A percentile compares a stretch with the other conserved stretches of the same genome.
Conservation (phyloP, 2,329 filamentous ascomycete genomes). For the Fusarium stilboides region DNA sequence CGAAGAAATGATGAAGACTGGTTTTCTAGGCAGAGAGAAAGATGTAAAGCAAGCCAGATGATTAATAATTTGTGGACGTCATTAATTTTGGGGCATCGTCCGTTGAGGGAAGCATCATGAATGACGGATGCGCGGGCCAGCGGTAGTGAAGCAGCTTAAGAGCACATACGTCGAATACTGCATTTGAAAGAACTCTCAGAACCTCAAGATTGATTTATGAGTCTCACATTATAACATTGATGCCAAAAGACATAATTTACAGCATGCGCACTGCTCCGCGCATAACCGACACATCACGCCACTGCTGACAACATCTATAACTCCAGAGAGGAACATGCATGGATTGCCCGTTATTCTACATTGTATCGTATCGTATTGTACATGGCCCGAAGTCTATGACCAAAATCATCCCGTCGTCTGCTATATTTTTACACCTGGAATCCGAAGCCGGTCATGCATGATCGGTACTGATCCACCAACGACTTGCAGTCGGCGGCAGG, state of each 20-base stretch:
- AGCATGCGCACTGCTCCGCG: neutral
- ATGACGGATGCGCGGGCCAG: neutral
- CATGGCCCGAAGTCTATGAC: conserved; percentile 35
- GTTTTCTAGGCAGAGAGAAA: conserved; percentile 48
- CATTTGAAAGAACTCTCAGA: neutral
- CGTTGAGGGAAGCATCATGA: neutral
- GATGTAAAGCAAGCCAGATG: conserved; percentile 38
- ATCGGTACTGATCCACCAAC: conserved; percentile 87
- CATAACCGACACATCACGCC: conserved; percentile 39
- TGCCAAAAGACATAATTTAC: neutral
- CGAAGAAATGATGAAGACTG: conserved; percentile 52
- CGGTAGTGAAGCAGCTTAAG: neutral
- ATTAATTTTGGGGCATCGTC: neutral
- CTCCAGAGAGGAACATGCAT: conserved; percentile 44
- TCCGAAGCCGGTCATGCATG: conserved; percentile 93
- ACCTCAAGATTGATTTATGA: neutral
- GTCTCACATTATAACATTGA: neutral
- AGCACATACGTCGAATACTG: neutral
- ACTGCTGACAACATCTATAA: conserved; percentile 17
- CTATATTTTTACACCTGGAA: conserved; percentile 74
- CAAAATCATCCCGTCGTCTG: conserved; percentile 9
- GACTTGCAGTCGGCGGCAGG: conserved; percentile 87
- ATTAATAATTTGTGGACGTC: neutral
- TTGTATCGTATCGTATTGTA: conserved; percentile 45
- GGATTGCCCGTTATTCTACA: conserved; percentile 47